A percentile compares a stretch with the other conserved stretches of the same genome.
Conservation (phyloP, 768 basidiomycete species). For the Auriscalpium vulgare region DNA sequence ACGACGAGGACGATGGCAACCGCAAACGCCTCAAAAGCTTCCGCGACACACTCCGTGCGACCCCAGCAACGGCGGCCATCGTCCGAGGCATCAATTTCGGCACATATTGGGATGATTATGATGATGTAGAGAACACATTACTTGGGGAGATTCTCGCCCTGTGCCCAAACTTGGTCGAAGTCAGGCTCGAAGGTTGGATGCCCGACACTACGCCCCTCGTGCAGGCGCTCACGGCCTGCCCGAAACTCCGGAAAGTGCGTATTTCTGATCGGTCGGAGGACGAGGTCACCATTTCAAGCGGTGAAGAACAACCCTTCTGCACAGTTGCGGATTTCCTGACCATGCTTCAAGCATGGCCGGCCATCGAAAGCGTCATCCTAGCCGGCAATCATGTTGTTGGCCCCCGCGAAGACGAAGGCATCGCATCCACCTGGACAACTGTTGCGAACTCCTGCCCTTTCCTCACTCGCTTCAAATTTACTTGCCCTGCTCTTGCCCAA, state of each 20-base stretch:
- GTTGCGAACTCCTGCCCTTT: too few species aligned
- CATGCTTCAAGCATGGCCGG: too few species aligned
- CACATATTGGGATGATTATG: background rate
- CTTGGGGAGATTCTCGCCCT: background rate
- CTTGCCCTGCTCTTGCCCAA: background rate
- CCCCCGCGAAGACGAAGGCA: too few species aligned
- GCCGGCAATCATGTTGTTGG: too few species aligned
- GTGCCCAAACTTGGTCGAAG: background rate
- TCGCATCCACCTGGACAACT: too few species aligned
- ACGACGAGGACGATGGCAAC: too few species aligned
- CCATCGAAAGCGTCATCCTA: too few species aligned
- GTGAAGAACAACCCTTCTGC: too few species aligned
- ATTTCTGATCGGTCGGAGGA: too few species aligned
- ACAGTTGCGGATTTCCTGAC: too few species aligned
- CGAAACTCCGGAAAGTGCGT: background rate
- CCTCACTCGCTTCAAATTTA: too few species aligned
- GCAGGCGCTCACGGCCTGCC: background rate
- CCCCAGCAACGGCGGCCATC: background rate
- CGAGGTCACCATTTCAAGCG: too few species aligned
- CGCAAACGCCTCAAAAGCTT: background rate
- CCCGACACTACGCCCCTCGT: background rate
- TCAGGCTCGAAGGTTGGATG: background rate
- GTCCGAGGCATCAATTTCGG: background rate
- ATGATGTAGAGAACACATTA: background rate
- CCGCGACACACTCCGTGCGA: background rate